phyloP scores from a whole-genome alignment of 306 rosid species.

The Sicyos baderoa region DNA sequence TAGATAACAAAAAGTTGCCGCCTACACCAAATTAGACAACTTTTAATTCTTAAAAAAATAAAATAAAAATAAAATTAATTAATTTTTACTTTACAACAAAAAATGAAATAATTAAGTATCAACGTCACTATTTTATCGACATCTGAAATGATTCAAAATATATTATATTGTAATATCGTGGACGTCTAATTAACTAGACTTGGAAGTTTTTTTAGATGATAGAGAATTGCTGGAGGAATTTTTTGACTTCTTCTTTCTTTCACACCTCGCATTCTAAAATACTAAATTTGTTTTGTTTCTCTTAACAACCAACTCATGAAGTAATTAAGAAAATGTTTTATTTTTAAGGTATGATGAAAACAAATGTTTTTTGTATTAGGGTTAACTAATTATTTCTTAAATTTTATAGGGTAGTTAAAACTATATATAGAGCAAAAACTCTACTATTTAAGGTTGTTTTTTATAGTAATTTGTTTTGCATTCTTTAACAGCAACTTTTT shows the following conservation, averaged over 20 bases:
- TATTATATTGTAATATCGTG: background rate
- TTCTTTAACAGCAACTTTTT: background rate
- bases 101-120: background rate
- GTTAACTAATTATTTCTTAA: background rate
- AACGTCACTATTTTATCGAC: background rate
- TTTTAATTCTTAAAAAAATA: no score
- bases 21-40: no score
- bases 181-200: background rate
- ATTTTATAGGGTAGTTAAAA: background rate
- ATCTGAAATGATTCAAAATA: background rate
- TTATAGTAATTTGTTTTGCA: background rate
- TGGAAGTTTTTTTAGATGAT: background rate
- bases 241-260: conserved; percentile 6
- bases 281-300: background rate
- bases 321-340: background rate
- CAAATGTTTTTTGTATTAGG: background rate
- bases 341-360: background rate
- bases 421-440: background rate
- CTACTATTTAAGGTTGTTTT: background rate
- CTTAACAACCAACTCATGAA: background rate
- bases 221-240: conserved; percentile 5
- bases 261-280: background rate
- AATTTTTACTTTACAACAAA: no score
- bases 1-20: no score
- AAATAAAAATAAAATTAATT: no score